Conservation (phyloP, 495 filamentous ascomycete species). For the Xylaria cubensis region DNA sequence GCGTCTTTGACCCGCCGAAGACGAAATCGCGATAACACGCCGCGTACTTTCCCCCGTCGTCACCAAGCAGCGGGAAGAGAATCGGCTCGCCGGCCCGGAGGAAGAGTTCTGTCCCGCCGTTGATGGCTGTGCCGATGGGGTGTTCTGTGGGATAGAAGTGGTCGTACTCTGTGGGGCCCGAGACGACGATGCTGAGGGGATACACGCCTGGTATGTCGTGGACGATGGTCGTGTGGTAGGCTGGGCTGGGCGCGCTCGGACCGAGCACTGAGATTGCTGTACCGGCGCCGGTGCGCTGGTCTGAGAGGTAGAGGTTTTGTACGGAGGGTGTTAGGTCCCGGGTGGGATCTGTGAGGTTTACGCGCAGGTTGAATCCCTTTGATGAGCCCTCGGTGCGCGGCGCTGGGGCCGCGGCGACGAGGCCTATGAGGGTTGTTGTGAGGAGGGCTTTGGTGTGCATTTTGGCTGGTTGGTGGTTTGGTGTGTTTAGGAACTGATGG, state of each 20-base stretch:
- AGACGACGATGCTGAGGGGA: constrained; percentile 4
- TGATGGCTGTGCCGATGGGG: constrained; percentile 1
- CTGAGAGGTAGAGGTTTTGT: neutral
- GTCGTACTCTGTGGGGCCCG: neutral
- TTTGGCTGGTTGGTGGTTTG: neutral
- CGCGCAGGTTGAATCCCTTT: constrained; percentile 9
- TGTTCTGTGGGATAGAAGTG: constrained; percentile 11
- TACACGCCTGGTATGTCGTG: constrained; percentile 10
- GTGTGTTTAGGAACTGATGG: neutral
- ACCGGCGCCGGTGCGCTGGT: neutral
- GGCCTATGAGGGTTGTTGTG: neutral
- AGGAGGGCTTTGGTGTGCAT: neutral
- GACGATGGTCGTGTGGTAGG: constrained; percentile 8
- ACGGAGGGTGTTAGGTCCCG: neutral
- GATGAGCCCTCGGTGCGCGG: neutral
- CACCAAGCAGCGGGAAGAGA: constrained; percentile 2
- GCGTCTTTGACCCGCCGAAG: neutral
- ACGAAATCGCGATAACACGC: constrained; percentile 4
- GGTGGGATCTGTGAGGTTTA: neutral
- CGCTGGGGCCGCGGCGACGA: neutral
- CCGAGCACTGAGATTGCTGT: neutral
- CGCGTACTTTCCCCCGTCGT: neutral
- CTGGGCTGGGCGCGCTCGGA: neutral
- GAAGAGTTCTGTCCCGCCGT: constrained; percentile 9
- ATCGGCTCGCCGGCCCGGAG: constrained; percentile 11